A percentile compares a stretch with the other conserved stretches of the same genome.
These are phyloP conservation scores for Ophiosphaerella narmari DNA, from an alignment of 2,329 filamentous ascomycete species.

Conservation along the genomic window DNA sequence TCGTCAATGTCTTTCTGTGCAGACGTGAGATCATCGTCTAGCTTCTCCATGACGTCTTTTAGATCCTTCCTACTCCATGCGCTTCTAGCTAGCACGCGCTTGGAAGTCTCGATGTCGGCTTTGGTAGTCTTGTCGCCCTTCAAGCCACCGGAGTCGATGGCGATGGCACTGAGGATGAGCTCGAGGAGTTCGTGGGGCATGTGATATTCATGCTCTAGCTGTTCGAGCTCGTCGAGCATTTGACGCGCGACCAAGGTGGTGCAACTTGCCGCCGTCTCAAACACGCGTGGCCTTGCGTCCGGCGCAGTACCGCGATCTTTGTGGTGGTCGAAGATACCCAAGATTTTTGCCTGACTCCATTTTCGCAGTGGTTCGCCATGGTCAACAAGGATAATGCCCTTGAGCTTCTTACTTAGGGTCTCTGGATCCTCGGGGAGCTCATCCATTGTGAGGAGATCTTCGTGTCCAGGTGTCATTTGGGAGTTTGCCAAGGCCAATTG, in stretches of 20 bases:
- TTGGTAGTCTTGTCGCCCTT: conserved; percentile 42
- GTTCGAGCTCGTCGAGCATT: conserved; percentile 54
- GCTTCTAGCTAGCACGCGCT: conserved; percentile 49
- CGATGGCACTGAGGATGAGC: conserved; percentile 53
- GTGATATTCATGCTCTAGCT: conserved; percentile 52
- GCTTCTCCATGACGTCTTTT: conserved; percentile 49
- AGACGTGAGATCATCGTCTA: conserved; percentile 46
- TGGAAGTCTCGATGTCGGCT: conserved; percentile 46
- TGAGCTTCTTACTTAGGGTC: conserved; percentile 49
- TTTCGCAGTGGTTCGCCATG: conserved; percentile 50
- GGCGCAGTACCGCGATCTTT: conserved; percentile 49
- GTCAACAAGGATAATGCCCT: conserved; percentile 54
- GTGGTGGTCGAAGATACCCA: conserved; percentile 55
- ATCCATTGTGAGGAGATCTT: conserved; percentile 54
- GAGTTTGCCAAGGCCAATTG: conserved; percentile 52
- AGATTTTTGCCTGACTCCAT: conserved; percentile 51
- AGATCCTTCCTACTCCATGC: conserved; percentile 49
- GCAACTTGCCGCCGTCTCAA: conserved; percentile 52
- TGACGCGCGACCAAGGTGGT: conserved; percentile 53
- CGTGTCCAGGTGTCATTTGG: conserved; percentile 53
- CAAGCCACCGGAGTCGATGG: conserved; percentile 53
- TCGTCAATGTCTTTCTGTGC: conserved; percentile 52
- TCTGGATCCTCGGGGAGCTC: conserved; percentile 55
- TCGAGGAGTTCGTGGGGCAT: conserved; percentile 56
- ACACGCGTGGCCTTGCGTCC: conserved; percentile 50